Base-by-base conservation (phyloP, 2,329 filamentous ascomycete genomes). In the Colletotrichum musae region DNA sequence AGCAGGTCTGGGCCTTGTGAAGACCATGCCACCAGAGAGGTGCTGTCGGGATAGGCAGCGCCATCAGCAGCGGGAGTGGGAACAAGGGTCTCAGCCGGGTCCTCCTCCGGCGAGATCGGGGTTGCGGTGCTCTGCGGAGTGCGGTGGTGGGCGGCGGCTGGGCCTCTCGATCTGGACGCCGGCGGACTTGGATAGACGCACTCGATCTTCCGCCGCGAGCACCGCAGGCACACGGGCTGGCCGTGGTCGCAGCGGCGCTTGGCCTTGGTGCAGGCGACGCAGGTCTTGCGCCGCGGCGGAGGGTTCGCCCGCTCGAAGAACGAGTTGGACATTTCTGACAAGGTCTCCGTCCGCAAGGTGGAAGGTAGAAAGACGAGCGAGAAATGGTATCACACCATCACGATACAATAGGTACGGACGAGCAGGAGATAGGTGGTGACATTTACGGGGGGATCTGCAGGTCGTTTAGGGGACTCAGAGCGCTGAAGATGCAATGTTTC, bases 211-310 rank as follows among this genome's bases (percentile, higher is more conserved):
- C 86, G 82, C 64, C 84, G 83, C 0, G 77, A 74, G 73, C 88
- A 91, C 51, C 88, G 82, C 16, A 83, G 76, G 72, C 88, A 91
- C 13, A 81, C 74, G 2, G 88, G 88, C 15, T 82, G 74, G 18
- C 80, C 81, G 45, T 86, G 82, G 71, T 88, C 85, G 75, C 88
- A 90, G 56, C 85, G 85, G 15, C 88, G 83, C 75, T 90, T 90
- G 26, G 87, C 83, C 72, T 83, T 85, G 56, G 84, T 87, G 77
- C 88, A 90, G 28, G 84, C 83, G 4, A 82, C 79, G 73, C 88
- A 91, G 4, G 88, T 87, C 77, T 88, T 90, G 54, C 87, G 85
- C 64, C 84, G 77, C 5, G 82, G 82, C 52, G 81, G 85, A 41
- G 83, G 84, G 76, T 85, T 85, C 28, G 71, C 77, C 61, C 79